Conservation (phyloP, 768 basidiomycete species). For the Russula abietina region DNA sequence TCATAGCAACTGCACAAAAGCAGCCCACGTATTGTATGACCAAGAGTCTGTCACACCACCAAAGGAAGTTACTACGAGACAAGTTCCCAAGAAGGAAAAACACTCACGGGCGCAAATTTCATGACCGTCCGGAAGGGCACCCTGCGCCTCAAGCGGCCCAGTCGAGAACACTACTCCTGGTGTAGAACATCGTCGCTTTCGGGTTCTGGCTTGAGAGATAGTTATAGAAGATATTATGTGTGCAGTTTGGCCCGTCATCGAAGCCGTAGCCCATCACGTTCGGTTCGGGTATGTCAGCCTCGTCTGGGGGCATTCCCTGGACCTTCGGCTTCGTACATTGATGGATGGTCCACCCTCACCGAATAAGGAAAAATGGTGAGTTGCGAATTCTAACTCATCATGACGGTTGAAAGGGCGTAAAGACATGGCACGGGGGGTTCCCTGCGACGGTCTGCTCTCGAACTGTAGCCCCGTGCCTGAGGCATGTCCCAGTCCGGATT, state of each 20-base stretch:
- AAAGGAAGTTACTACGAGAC: too few relatives aligned
- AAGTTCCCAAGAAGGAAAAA: not conserved
- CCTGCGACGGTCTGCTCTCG: not conserved
- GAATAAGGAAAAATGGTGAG: not conserved
- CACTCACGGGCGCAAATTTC: slow-evolving; percentile 57
- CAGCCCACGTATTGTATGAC: slow-evolving; percentile 43
- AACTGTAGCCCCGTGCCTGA: not conserved
- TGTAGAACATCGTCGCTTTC: slow-evolving; percentile 59
- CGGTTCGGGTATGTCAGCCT: slow-evolving; percentile 50
- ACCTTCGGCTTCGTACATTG: slow-evolving; percentile 47
- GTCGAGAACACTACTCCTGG: slow-evolving; percentile 52
- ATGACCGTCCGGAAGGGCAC: slow-evolving; percentile 50
- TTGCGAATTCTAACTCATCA: not conserved
- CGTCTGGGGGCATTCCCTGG: slow-evolving; percentile 39
- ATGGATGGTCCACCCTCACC: slow-evolving; percentile 38
- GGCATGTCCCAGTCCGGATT: too few relatives aligned
- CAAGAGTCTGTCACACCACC: too few relatives aligned
- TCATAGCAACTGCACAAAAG: too few relatives aligned
- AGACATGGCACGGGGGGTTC: not conserved
- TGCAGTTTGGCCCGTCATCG: slow-evolving; percentile 62
- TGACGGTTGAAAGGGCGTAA: not conserved
- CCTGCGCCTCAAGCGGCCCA: slow-evolving; percentile 53
- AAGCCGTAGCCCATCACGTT: slow-evolving; percentile 51
- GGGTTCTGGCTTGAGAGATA: slow-evolving; percentile 47
- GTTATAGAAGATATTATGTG: slow-evolving; percentile 62